phyloP scores from a whole-genome alignment of 1,284 basidiomycete genomes.

The Kalmanozyma brasiliensis region DNA sequence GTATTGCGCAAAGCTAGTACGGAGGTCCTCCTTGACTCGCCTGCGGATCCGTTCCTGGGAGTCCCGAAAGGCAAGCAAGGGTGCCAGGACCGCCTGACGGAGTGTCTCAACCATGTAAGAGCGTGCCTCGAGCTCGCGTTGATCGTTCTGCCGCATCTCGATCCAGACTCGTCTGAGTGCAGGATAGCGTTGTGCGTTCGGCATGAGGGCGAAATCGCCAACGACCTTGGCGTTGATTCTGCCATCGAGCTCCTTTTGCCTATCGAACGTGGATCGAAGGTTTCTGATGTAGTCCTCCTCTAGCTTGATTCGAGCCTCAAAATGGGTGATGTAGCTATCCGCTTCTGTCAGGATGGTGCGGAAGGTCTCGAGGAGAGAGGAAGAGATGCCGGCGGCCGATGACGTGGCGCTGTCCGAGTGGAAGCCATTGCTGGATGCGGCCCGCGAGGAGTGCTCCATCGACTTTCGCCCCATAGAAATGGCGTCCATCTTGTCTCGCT shows the following conservation, averaged over 20 bases:
- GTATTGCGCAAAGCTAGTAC: constrained; percentile 54
- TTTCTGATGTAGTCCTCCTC: constrained; percentile 63
- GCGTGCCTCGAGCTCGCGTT: constrained; percentile 57
- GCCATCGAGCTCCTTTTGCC: constrained; percentile 59
- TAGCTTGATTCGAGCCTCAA: constrained; percentile 57
- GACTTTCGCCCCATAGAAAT: constrained; percentile 32
- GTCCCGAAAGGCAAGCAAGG: constrained; percentile 61
- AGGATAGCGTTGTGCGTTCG: constrained; percentile 38
- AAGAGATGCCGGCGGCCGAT: constrained; percentile 45
- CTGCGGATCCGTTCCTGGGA: constrained; percentile 62
- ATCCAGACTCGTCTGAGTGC: constrained; percentile 51
- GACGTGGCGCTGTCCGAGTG: constrained; percentile 27
- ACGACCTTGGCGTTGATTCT: constrained; percentile 55
- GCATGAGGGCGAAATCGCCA: constrained; percentile 40
- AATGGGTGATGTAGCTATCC: constrained; percentile 58
- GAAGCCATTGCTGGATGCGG: constrained; percentile 42
- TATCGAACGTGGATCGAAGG: constrained; percentile 46
- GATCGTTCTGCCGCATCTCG: constrained; percentile 54
- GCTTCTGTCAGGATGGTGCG: constrained; percentile 54
- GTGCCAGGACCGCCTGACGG: constrained; percentile 50
- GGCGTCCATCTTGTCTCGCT: constrained; percentile 19
- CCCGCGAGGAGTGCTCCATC: constrained; percentile 25
- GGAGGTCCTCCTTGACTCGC: constrained; percentile 61
- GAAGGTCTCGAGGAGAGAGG: constrained; percentile 55
- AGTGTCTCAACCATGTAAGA: constrained; percentile 52